These are phyloP conservation scores for Paraphysoderma sedebokerense DNA, from an alignment of 371 early-diverging fungal species.

Conservation along the genomic window DNA sequence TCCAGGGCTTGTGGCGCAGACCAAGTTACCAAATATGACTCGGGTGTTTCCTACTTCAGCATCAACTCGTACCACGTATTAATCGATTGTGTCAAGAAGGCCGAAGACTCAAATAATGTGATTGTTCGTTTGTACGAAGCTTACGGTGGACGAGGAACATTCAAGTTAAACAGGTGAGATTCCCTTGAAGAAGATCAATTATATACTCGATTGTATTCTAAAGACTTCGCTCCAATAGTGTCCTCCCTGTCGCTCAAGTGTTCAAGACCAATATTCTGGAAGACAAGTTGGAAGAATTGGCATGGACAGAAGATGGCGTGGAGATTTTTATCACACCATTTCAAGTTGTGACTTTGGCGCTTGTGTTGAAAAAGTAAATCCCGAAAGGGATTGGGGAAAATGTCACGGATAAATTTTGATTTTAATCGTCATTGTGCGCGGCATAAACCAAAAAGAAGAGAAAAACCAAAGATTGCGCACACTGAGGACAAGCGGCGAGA, in stretches of 20 bases:
- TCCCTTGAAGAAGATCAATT: not conserved
- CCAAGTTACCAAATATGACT: conserved; percentile 1
- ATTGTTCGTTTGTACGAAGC: conserved; percentile 79
- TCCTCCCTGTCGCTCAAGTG: conserved; percentile 10
- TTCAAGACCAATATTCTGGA: conserved; percentile 27
- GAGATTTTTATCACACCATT: too few relatives aligned
- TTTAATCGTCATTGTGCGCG: too few relatives aligned
- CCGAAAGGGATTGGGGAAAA: too few relatives aligned
- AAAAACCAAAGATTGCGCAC: too few relatives aligned
- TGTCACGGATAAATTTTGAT: too few relatives aligned
- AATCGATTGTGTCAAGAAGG: conserved; percentile 69
- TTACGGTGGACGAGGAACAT: conserved; percentile 66
- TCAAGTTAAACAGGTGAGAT: conserved; percentile 33
- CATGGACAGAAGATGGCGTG: too few relatives aligned
- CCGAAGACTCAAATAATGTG: conserved; percentile 56
- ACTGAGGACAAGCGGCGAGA: too few relatives aligned
- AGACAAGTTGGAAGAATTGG: too few relatives aligned
- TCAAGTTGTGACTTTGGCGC: too few relatives aligned
- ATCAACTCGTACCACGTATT: conserved; percentile 50
- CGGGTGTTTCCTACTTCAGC: conserved; percentile 23
- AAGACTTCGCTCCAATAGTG: conserved; percentile 6
- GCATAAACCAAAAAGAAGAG: too few relatives aligned
- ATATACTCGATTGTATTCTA: not conserved
- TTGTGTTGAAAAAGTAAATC: too few relatives aligned
- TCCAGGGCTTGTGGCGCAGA: not conserved